Evolutionary conservation across 495 filamentous ascomycete species (phyloP).

Genomic region (Aspergillus leporis): DNA sequence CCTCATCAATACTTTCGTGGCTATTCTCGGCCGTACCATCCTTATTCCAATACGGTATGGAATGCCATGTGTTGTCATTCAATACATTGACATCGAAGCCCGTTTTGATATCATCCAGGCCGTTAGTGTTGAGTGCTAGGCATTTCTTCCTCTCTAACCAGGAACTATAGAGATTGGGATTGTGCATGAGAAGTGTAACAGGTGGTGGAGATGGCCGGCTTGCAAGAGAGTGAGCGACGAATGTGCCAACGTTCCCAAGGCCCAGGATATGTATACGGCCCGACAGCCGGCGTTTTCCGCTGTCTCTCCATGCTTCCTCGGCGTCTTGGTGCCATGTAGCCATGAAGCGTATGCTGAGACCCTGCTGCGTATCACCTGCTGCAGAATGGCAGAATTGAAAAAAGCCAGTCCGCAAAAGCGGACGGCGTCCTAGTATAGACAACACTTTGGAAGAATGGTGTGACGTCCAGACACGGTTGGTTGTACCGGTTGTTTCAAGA

Average conservation of each 20-base stretch:
- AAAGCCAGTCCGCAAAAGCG: slow-evolving; percentile 39
- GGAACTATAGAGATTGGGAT: slow-evolving; percentile 26
- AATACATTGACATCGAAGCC: slow-evolving; percentile 46
- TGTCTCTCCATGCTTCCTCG: slow-evolving; percentile 24
- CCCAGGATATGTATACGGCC: slow-evolving; percentile 62
- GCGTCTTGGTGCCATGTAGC: slow-evolving; percentile 39
- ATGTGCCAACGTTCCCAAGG: slow-evolving; percentile 56
- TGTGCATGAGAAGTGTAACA: slow-evolving; percentile 56
- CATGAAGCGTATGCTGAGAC: slow-evolving; percentile 16
- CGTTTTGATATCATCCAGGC: slow-evolving; percentile 40
- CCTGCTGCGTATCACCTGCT: background rate
- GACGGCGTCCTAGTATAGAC: slow-evolving; percentile 34
- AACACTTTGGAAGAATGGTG: slow-evolving; percentile 34
- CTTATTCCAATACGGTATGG: slow-evolving; percentile 29
- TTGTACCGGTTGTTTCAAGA: background rate
- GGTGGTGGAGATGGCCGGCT: slow-evolving; percentile 58
- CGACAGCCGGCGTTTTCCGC: slow-evolving; percentile 28
- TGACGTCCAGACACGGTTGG: background rate
- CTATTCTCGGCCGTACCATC: slow-evolving; percentile 21
- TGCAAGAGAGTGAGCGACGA: slow-evolving; percentile 61
- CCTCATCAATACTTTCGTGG: slow-evolving; percentile 8
- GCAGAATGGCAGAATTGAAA: slow-evolving; percentile 19
- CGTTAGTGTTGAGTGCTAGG: slow-evolving; percentile 35
- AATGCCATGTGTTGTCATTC: slow-evolving; percentile 32
- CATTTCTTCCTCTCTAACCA: slow-evolving; percentile 33